Evolutionary conservation across 257 asterid genomes (phyloP), one percentile per base, ranked within the genome.

Genomic region (Solanum paucissectum): DNA sequence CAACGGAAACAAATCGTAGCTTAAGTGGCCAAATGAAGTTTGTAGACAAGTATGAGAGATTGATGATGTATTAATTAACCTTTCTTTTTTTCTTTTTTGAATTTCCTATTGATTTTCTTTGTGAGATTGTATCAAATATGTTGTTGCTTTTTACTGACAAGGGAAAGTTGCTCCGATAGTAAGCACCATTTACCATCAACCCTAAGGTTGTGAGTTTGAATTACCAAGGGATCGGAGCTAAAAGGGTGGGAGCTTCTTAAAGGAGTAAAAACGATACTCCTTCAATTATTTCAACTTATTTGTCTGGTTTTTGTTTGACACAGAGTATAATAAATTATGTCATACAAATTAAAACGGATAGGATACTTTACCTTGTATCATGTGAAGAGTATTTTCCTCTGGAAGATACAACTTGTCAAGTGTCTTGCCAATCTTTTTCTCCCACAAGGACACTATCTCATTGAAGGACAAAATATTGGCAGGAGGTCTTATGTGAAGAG

Each of bases 361-460:
- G 23, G 14, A 16, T 71, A 33, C 13, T 33, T 71, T 71, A 93
- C 98, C 98, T 88, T 91, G 87, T 18, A 95, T 93, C 79, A 90
- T 91, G 40, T 92, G 93, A 37, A 93, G 64, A 64, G 94, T 82
- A 83, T 91, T 91, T 60, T 94, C 98, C 89, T 92, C 96, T 0
- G 95, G 79, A 8, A 92, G 84, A 82, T 92, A 93, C 29, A 66
- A 79, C 64, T 91, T 96, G 86, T 94, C 93, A 10, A 96, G 92
- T 37, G 94, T 92, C 86, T 92, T 94, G 2, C 96, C 98, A 32
- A 95, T 91, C 89, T 91, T 93, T 86, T 93, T 93, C 95, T 95
- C 98, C 98, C 98, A 95, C 23, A 92, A 79, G 38, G 92, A 93
- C 86, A 90, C 95, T 18, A 95, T 77, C 52, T 96, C 95, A 44